Evolutionary conservation across 2,329 filamentous ascomycete genomes (phyloP).

Genomic region (Dactylellina sp.): DNA sequence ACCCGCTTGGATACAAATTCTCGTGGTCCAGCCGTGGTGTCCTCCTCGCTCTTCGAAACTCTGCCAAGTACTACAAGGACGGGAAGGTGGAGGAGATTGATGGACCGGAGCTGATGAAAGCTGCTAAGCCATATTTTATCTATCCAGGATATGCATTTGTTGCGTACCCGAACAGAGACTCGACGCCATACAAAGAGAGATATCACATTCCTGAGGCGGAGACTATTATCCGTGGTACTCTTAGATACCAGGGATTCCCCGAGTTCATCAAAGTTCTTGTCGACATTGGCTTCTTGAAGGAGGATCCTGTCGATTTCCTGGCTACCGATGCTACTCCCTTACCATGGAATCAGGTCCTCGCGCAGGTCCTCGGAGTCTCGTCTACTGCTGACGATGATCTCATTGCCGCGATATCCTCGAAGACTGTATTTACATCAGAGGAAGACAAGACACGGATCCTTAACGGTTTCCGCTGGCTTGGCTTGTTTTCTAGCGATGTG

Average conservation of each 20-base stretch:
- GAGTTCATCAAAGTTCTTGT: slow-evolving; percentile 89
- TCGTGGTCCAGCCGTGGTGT: slow-evolving; percentile 85
- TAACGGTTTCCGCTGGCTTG: slow-evolving; percentile 78
- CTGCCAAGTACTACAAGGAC: slow-evolving; percentile 83
- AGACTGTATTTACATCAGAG: slow-evolving; percentile 76
- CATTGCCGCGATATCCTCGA: slow-evolving; percentile 77
- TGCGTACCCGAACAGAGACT: slow-evolving; percentile 93
- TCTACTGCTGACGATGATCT: slow-evolving; percentile 76
- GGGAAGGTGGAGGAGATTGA: slow-evolving; percentile 74
- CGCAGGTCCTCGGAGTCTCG: slow-evolving; percentile 77
- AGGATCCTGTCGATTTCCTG: slow-evolving; percentile 74
- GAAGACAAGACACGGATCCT: slow-evolving; percentile 79
- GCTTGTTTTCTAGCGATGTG: slow-evolving; percentile 70
- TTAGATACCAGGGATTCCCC: slow-evolving; percentile 89
- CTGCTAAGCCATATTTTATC: slow-evolving; percentile 89
- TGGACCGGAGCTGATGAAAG: slow-evolving; percentile 77
- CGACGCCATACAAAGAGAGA: slow-evolving; percentile 84
- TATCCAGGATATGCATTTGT: slow-evolving; percentile 90
- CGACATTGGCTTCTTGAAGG: slow-evolving; percentile 87
- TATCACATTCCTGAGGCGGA: slow-evolving; percentile 93
- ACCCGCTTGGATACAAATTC: slow-evolving; percentile 95
- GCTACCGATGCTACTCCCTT: slow-evolving; percentile 69
- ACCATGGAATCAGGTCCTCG: slow-evolving; percentile 85
- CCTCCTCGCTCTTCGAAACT: slow-evolving; percentile 84
- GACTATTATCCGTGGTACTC: slow-evolving; percentile 84